Evolutionary conservation across 139 green algal species (phyloP), one percentile per base, ranked within the genome.

Genomic region (Auxenochlorella pyrenoidosa): DNA sequence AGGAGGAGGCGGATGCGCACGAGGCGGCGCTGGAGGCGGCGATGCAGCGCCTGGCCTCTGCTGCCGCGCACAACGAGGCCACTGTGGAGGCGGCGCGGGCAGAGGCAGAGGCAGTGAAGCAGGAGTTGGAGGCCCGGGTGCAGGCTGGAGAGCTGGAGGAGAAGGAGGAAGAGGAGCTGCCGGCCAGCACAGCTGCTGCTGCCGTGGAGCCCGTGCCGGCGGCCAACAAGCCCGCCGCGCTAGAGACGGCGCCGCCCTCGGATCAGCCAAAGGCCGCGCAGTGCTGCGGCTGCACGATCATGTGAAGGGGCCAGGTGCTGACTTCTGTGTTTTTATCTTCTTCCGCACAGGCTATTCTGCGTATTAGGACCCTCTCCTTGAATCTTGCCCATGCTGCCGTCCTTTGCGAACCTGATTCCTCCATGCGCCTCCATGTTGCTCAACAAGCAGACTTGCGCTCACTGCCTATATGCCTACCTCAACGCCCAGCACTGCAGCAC

Each of bases 261-360:
- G 38, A 21, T 0, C 80, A 22, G 80, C 80, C 63, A 85, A 85
- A n/a, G n/a, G n/a, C n/a, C n/a, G n/a, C n/a, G 80, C 80, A 85
- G 80, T 85, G 80, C 41, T 85, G 80, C 30, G 80, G 21, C 40
- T 85, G 80, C 63, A 43, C 41, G 13, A 36, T 85, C 28, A 60
- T 60, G 43, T 85, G 80, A 85, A 30, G 28, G 15, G 6, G 10
- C 3, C 40, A 1, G 26, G 6, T 34, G 40, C 26, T 44, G 18
- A n/a, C n/a, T n/a, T n/a, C 3, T 47, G 24, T 47, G n/a, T 73
- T 8, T 41, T 73, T 40, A 40, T 73, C 41, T 18, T 40, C 8
- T 22, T 5, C 30, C 32, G 8, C 32, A 18, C 0, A 1, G 28
- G 66, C 66, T 40, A 4, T 6, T 19, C 32, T 73, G 26, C 32